Evolutionary conservation across 2,329 filamentous ascomycete species (phyloP).

Genomic region (Colletotrichum caudatum): DNA sequence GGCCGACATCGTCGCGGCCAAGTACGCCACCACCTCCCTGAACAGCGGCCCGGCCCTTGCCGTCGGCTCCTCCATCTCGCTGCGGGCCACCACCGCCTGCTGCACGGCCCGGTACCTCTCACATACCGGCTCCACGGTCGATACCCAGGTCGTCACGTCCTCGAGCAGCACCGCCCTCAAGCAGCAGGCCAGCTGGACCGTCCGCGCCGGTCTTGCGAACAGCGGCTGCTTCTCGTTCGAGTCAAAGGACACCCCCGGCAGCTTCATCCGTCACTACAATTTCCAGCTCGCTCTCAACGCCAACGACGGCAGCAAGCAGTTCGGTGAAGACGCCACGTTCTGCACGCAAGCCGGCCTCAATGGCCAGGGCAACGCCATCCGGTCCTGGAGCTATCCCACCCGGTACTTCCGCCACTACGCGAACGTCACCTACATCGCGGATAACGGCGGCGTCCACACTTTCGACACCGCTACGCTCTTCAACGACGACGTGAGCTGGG

Average conservation of each 20-base stretch:
- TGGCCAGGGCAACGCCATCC: slow-evolving; percentile 63
- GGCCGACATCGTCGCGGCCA: slow-evolving; percentile 70
- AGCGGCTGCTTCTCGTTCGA: slow-evolving; percentile 72
- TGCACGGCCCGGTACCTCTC: slow-evolving; percentile 67
- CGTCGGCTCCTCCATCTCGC: slow-evolving; percentile 63
- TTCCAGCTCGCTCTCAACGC: slow-evolving; percentile 63
- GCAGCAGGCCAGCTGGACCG: slow-evolving; percentile 64
- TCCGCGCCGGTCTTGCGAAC: slow-evolving; percentile 67
- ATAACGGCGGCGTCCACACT: slow-evolving; percentile 65
- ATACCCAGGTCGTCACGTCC: slow-evolving; percentile 66
- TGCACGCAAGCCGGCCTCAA: slow-evolving; percentile 66
- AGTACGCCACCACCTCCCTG: slow-evolving; percentile 63
- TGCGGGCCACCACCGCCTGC: slow-evolving; percentile 67
- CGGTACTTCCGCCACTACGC: slow-evolving; percentile 68
- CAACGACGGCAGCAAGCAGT: slow-evolving; percentile 67
- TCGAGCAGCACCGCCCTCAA: slow-evolving; percentile 63
- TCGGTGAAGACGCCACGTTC: slow-evolving; percentile 73
- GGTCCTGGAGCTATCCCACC: slow-evolving; percentile 71
- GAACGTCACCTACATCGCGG: slow-evolving; percentile 61
- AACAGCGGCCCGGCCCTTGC: slow-evolving; percentile 61
- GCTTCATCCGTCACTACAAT: slow-evolving; percentile 67
- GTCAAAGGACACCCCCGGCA: slow-evolving; percentile 67
- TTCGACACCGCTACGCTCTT: slow-evolving; percentile 65
- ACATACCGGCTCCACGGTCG: slow-evolving; percentile 62
- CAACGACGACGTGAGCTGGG: slow-evolving; percentile 67